A percentile compares a stretch with the other conserved stretches of the same genome.
Evolutionary conservation across 192 early-diverging fungal species (phyloP).

Genomic region (Jimgerdemannia flammicorona): DNA sequence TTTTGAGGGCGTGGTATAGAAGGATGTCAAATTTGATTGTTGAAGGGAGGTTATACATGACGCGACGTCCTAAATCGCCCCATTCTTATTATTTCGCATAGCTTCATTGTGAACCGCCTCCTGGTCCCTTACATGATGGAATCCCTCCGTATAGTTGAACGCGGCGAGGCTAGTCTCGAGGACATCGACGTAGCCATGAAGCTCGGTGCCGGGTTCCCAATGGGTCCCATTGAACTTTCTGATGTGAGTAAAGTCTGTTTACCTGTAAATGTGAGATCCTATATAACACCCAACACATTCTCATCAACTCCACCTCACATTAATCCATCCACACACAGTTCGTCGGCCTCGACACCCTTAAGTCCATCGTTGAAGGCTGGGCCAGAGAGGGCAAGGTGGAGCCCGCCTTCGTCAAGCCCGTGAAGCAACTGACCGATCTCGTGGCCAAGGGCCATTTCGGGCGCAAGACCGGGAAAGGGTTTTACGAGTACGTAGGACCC

Average conservation of each 20-base stretch:
- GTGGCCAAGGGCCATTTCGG: conserved; percentile 74
- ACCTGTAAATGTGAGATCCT: neutral
- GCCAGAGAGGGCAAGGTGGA: conserved; percentile 77
- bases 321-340: conserved; percentile 40
- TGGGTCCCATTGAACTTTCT: conserved; percentile 86
- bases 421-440: conserved; percentile 65
- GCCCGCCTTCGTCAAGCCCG: conserved; percentile 69
- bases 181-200: conserved; percentile 98
- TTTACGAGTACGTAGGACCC: conserved; percentile 65
- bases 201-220: conserved; percentile 93
- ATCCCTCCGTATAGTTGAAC: conserved; percentile 87
- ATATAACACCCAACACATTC: neutral
- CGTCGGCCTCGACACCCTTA: conserved; percentile 93
- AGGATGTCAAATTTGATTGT: too few species aligned
- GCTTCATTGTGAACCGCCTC: conserved; percentile 93
- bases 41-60: too few species aligned
- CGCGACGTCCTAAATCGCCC: neutral
- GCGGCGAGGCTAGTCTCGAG: conserved; percentile 75
- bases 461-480: conserved; percentile 83
- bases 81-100: conserved; percentile 10
- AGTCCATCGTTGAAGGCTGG: conserved; percentile 97
- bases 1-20: neutral
- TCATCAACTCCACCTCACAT: too few species aligned
- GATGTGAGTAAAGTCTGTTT: conserved; percentile 49
- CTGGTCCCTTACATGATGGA: conserved; percentile 97